Evolutionary conservation across 164 flowering plant species (phyloP).

Genomic region (Chimonanthus salicifolius): DNA sequence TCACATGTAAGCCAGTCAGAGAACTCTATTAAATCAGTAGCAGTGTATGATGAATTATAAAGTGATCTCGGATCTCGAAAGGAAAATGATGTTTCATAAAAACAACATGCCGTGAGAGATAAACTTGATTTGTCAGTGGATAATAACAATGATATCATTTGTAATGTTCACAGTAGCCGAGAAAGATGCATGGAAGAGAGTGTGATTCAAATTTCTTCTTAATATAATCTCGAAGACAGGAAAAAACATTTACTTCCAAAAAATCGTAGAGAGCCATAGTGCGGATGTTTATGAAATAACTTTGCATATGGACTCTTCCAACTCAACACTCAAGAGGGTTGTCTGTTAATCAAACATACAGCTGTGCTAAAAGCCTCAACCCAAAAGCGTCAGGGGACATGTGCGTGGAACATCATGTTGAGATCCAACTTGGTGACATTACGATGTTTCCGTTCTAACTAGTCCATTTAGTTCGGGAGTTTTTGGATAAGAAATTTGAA

Average conservation of each 20-base stretch:
- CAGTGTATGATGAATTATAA: not conserved
- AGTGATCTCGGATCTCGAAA: not conserved
- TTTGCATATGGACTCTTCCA: not conserved
- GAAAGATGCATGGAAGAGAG: not conserved
- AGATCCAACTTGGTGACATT: not conserved
- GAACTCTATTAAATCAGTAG: no score
- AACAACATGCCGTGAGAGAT: no score
- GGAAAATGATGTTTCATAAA: not conserved
- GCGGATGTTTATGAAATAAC: not conserved
- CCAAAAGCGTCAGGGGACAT: conserved; percentile 1
- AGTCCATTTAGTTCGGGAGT: not conserved
- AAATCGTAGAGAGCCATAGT: not conserved
- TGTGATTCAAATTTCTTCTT: not conserved
- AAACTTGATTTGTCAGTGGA: no score
- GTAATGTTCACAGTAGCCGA: not conserved
- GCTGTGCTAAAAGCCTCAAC: conserved; percentile 9
- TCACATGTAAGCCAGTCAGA: not conserved
- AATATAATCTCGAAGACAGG: not conserved
- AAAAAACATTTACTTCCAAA: not conserved
- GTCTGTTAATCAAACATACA: not conserved
- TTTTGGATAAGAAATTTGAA: not conserved
- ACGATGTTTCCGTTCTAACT: not conserved
- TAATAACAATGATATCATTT: not conserved
- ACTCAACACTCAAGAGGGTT: not conserved
- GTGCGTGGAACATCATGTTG: not conserved